These are phyloP conservation scores for Candida neerlandica DNA, from an alignment of 1,139 yeast species.

Conservation along the genomic window DNA sequence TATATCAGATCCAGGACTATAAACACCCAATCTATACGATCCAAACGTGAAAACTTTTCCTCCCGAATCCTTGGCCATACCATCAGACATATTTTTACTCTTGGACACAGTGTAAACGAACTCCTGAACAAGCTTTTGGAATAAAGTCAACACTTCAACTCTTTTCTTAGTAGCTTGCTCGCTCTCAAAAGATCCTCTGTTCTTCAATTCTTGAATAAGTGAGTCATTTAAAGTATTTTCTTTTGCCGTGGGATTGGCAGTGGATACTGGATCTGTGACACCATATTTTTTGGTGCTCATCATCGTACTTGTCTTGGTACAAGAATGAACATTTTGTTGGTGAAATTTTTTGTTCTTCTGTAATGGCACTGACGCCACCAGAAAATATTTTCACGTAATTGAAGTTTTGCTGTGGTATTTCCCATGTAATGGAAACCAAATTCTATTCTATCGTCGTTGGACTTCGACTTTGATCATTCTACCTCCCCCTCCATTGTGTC, in stretches of 20 bases:
- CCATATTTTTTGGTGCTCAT: constrained; percentile 53
- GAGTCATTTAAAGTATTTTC: constrained; percentile 76
- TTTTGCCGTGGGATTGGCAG: constrained; percentile 78
- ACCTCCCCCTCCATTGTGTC: no score
- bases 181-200: constrained; percentile 86
- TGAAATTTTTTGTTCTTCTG: neutral
- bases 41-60: constrained; percentile 96
- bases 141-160: constrained; percentile 65
- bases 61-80: constrained; percentile 97
- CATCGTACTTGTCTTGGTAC: neutral
- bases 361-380: neutral
- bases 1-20: constrained; percentile 98
- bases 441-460: no score
- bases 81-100: constrained; percentile 89
- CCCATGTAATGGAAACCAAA: no score
- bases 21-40: constrained; percentile 90
- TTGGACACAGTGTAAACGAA: constrained; percentile 82
- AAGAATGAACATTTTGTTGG: neutral
- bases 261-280: constrained; percentile 88
- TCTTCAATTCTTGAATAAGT: constrained; percentile 75
- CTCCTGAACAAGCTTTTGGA: constrained; percentile 75
- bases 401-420: no score
- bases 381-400: neutral
- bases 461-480: no score
- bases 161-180: constrained; percentile 81